phyloP scores from a whole-genome alignment of 768 basidiomycete species.

The Tricholoma saponaceum region DNA sequence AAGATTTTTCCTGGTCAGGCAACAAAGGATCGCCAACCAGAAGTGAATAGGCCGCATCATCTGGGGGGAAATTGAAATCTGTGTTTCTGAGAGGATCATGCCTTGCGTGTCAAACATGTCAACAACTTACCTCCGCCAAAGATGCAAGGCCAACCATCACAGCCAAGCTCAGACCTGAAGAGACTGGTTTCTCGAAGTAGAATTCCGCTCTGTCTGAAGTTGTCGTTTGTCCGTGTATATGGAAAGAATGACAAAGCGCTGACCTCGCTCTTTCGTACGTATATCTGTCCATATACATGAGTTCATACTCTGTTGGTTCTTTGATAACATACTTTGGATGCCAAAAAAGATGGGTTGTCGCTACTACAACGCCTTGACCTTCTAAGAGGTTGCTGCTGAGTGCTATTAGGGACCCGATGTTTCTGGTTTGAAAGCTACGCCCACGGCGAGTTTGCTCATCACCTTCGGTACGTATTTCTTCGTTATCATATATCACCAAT shows the following conservation, averaged over 20 bases:
- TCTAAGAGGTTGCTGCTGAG: conserved; percentile 41
- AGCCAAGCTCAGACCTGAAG: conserved; percentile 46
- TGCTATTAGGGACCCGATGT: conserved; percentile 75
- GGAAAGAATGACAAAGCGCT: not conserved
- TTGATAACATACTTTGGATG: conserved; percentile 68
- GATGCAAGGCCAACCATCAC: conserved; percentile 69
- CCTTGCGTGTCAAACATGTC: not conserved
- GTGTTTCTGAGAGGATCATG: conserved; percentile 1
- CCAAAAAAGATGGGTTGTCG: conserved; percentile 95
- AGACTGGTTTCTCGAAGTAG: conserved; percentile 58
- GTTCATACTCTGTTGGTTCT: not conserved
- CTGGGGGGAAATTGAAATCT: conserved; percentile 92
- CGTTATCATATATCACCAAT: conserved; percentile 67
- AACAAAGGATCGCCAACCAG: conserved; percentile 60
- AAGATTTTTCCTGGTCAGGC: conserved; percentile 43
- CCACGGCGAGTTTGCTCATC: conserved; percentile 39
- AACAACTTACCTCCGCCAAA: conserved; percentile 72
- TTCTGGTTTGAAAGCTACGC: conserved; percentile 67
- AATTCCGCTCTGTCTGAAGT: conserved; percentile 71
- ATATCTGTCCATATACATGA: conserved; percentile 38
- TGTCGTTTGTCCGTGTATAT: not conserved
- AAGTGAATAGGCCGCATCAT: conserved; percentile 79
- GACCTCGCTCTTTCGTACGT: conserved; percentile 82
- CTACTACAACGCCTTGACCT: conserved; percentile 62
- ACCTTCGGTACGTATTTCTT: conserved; percentile 42